Conservation (phyloP, 2,329 filamentous ascomycete genomes). For the Cyclaneusma minus region DNA sequence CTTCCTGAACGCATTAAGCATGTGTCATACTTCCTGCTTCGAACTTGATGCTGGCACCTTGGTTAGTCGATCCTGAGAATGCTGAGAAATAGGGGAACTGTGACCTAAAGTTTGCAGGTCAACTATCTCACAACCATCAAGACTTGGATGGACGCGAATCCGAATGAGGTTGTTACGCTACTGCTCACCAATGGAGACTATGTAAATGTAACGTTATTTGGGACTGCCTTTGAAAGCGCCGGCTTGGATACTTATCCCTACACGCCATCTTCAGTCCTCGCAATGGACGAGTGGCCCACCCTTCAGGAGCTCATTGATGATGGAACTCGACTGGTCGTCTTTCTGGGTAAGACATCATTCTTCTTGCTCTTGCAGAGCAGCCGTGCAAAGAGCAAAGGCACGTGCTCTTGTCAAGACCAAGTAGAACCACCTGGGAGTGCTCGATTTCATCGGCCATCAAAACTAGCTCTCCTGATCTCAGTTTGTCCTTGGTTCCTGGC, state of each 20-base stretch:
- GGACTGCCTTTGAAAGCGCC: slow-evolving; percentile 9
- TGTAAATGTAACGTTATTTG: too few relatives aligned
- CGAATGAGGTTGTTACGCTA: slow-evolving; percentile 41
- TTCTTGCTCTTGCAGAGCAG: too few relatives aligned
- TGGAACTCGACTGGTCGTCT: slow-evolving; percentile 50
- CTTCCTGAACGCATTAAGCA: slow-evolving; percentile 29
- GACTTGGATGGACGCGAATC: slow-evolving; percentile 37
- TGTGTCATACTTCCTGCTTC: slow-evolving; percentile 47
- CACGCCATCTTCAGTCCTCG: slow-evolving; percentile 15
- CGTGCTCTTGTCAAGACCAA: too few relatives aligned
- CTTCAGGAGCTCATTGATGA: slow-evolving; percentile 47
- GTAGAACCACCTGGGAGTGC: too few relatives aligned
- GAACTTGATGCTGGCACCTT: slow-evolving; percentile 40
- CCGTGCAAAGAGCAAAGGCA: too few relatives aligned
- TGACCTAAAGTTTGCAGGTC: too few relatives aligned
- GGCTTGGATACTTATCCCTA: slow-evolving; percentile 14
- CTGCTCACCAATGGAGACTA: slow-evolving; percentile 48
- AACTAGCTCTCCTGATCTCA: too few relatives aligned
- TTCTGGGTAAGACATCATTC: slow-evolving; percentile 46
- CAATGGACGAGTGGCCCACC: slow-evolving; percentile 50
- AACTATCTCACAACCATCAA: slow-evolving; percentile 37
- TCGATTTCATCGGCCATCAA: too few relatives aligned
- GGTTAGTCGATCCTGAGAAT: too few relatives aligned
- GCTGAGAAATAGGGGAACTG: too few relatives aligned
- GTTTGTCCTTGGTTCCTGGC: too few relatives aligned